A percentile compares a stretch with the other conserved stretches of the same genome.
phyloP scores from a whole-genome alignment of 805 yeast genomes.

The Yamadazyma phyllophila region DNA sequence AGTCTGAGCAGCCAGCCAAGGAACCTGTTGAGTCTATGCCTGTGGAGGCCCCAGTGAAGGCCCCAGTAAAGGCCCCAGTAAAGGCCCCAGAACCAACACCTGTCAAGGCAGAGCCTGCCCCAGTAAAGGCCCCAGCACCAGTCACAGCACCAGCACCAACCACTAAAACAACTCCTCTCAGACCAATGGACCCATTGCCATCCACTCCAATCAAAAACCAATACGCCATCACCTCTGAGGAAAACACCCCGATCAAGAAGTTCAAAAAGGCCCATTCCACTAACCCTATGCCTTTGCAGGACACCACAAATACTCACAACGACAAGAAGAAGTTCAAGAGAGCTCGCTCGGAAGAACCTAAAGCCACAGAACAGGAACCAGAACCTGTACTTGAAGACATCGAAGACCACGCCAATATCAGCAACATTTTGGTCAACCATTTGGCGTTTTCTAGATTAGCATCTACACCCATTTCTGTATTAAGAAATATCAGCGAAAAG shows the following conservation, averaged over 20 bases:
- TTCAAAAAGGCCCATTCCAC: conserved; percentile 12
- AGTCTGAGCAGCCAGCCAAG: neutral
- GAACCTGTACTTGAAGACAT: conserved; percentile 27
- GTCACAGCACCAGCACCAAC: neutral
- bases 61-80: neutral
- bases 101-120: no score
- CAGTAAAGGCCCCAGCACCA: no score
- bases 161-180: conserved; percentile 1
- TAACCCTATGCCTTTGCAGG: conserved; percentile 13
- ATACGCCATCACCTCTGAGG: conserved; percentile 18
- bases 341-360: conserved; percentile 37
- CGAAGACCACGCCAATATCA: conserved; percentile 40
- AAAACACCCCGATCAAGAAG: conserved; percentile 18
- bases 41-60: neutral
- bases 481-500: conserved; percentile 59
- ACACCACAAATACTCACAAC: conserved; percentile 21
- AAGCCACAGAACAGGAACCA: conserved; percentile 2
- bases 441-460: conserved; percentile 86
- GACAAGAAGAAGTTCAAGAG: conserved; percentile 17
- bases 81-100: no score
- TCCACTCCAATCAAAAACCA: conserved; percentile 15
- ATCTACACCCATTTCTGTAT: conserved; percentile 78
- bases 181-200: conserved; percentile 7
- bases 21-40: neutral
- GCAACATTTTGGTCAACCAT: conserved; percentile 72